Conservation (phyloP, 1,284 basidiomycete genomes). For the Pyrrhoderma lamaoense region DNA sequence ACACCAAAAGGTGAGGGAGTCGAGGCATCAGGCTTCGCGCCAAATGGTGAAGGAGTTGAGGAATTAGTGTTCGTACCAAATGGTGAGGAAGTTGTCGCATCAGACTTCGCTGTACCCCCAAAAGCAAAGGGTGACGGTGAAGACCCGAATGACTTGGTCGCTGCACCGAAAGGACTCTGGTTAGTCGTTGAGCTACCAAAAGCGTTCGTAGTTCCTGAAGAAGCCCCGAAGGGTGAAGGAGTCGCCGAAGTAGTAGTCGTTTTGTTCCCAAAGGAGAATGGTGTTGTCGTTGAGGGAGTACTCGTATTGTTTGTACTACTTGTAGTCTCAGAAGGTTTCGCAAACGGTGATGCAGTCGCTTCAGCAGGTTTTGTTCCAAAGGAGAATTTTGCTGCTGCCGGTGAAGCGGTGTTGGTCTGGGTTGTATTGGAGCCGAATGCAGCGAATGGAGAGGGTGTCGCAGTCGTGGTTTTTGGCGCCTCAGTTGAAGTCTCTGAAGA, state of each 20-base stretch:
- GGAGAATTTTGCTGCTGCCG: conserved; percentile 1
- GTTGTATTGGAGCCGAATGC: conserved; percentile 4
- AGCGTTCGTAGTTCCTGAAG: not conserved
- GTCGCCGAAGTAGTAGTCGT: not conserved
- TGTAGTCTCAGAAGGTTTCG: not conserved
- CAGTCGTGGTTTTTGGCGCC: not conserved
- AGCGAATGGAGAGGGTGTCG: not conserved
- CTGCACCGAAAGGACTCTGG: not conserved
- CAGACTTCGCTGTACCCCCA: not conserved
- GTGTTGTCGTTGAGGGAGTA: too few species aligned
- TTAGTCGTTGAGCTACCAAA: not conserved
- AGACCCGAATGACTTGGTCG: not conserved
- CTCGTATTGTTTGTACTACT: too few species aligned
- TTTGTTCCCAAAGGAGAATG: not conserved
- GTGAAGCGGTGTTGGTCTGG: not conserved
- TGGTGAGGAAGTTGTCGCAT: not conserved
- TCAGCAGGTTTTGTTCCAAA: not conserved
- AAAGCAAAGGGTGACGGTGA: not conserved
- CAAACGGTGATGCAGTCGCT: conserved; percentile 2
- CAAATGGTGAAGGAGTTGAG: not conserved
- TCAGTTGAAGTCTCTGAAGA: not conserved
- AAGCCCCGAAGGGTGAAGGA: not conserved
- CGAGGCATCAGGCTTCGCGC: too few species aligned
- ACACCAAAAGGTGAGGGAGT: too few species aligned
- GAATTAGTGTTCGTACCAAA: not conserved